A percentile compares a stretch with the other conserved stretches of the same genome.
These are phyloP conservation scores for Diaporthe nobilis DNA, from an alignment of 2,329 filamentous ascomycete genomes.

Conservation along the genomic window DNA sequence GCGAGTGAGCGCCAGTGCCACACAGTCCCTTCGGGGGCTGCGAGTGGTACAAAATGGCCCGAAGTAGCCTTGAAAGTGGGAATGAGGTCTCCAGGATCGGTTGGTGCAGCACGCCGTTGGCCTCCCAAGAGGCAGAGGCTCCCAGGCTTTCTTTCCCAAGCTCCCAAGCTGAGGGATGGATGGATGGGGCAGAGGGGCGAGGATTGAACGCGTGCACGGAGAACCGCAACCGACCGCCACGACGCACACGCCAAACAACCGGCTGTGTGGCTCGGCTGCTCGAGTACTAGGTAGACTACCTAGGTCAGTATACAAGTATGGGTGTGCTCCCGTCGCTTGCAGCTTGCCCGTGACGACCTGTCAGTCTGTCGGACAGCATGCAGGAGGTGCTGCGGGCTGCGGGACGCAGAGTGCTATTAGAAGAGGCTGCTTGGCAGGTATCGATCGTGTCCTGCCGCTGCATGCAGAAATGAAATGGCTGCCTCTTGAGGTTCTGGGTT, in stretches of 20 bases:
- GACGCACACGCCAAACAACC: conserved; percentile 21
- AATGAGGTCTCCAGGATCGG: conserved; percentile 14
- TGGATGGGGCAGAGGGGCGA: background rate
- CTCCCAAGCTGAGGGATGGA: background rate
- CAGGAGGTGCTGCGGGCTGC: background rate
- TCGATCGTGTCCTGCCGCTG: background rate
- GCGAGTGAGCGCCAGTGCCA: conserved; percentile 21
- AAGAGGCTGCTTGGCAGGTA: background rate
- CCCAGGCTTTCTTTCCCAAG: background rate
- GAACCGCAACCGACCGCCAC: conserved; percentile 20
- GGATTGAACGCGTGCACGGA: conserved; percentile 9
- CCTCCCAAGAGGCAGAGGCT: conserved; percentile 4
- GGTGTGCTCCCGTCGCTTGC: background rate
- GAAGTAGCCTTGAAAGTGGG: conserved; percentile 32
- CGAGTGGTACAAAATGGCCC: conserved; percentile 15
- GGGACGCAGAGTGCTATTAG: background rate
- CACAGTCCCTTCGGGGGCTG: background rate
- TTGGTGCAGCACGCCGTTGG: conserved; percentile 12
- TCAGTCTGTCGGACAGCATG: background rate
- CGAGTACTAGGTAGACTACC: background rate
- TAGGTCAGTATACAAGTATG: background rate
- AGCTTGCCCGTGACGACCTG: background rate
- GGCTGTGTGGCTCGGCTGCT: conserved; percentile 13
- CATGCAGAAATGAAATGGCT: conserved; percentile 8
- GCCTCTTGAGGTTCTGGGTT: background rate